Conservation (phyloP, 2,329 filamentous ascomycete species). For the Aspergillus oerlinghausenensis region DNA sequence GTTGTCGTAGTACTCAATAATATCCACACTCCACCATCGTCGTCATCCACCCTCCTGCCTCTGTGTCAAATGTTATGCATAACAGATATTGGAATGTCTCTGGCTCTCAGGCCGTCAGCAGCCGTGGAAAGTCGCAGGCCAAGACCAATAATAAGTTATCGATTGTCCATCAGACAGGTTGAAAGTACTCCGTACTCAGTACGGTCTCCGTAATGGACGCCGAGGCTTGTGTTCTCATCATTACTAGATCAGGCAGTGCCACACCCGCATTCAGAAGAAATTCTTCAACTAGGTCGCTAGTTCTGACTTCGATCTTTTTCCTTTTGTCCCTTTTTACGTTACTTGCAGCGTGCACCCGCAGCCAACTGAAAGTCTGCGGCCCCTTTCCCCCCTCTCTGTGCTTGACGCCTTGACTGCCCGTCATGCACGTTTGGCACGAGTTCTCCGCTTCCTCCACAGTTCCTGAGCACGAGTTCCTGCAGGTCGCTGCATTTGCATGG, state of each 20-base stretch:
- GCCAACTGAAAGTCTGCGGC: neutral
- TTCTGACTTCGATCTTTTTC: conserved; percentile 10
- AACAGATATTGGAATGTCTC: neutral
- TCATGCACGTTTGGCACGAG: conserved; percentile 3
- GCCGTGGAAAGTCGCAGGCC: neutral
- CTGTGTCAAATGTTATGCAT: neutral
- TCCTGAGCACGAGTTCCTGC: conserved; percentile 15
- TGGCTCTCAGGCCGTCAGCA: neutral
- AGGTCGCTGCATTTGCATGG: neutral
- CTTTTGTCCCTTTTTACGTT: conserved; percentile 5
- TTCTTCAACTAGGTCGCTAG: conserved; percentile 15
- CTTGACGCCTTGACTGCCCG: neutral
- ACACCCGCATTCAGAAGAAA: conserved; percentile 13
- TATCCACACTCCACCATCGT: neutral
- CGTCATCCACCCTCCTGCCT: neutral
- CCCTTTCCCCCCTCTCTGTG: neutral
- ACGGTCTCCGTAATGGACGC: neutral
- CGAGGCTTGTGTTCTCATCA: conserved; percentile 6
- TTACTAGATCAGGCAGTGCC: conserved; percentile 17
- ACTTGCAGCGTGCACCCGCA: neutral
- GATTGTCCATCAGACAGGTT: neutral
- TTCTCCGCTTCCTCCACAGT: conserved; percentile 11
- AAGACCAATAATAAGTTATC: neutral
- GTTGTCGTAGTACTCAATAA: neutral
- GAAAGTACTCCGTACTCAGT: neutral